Evolutionary conservation across 768 basidiomycete species (phyloP), one percentile per base, ranked within the genome.

Genomic region (Hydnum rufescens): DNA sequence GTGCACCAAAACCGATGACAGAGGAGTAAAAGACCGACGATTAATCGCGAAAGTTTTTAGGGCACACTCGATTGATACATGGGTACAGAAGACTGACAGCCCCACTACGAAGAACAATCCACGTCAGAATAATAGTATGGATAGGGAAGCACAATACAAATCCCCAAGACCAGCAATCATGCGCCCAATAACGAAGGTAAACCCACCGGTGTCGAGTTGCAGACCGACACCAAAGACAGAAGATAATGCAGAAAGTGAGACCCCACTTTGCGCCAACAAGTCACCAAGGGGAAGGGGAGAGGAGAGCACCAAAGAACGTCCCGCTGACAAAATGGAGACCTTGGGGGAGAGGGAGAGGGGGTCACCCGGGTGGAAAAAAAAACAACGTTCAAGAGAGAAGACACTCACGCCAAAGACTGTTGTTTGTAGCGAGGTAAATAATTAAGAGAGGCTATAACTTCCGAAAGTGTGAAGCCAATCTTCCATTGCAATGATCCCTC

Each of bases 321-420:
- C 87, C 87, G 19, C 80, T 83, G 4, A 84, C 87, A 31, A 87
- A 75, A 60, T 85, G 81, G 28, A 71, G 72, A 54, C 70, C 31
- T 16, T 50, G 32, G 32, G 5, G 26, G 29, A 26, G 49, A 50
- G 13, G 25, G 25, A 16, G 18, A 18, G 26, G 32, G 26, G 13
- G 36, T 13, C 13, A 47, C 26, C 13, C 13, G 44, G 25, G 13
- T 8, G 26, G 26, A 26, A 13, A 25, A 19, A 28, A 16, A 47
- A 16, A 47, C 13, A 16, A 25, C 13, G 13, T 13, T 23, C 13
- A 22, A 22, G 22, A 1, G 22, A 39, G 36, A 39, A 39, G 26
- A 50, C 23, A 32, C 31, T 6, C 30, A 50, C 61, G 68, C 79
- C 67, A 60, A 76, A 69, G 75, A 55, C 63, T 49, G 54, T 58